Base-by-base conservation (phyloP, 371 early-diverging fungal species). In the Chytridium lagenaria region DNA sequence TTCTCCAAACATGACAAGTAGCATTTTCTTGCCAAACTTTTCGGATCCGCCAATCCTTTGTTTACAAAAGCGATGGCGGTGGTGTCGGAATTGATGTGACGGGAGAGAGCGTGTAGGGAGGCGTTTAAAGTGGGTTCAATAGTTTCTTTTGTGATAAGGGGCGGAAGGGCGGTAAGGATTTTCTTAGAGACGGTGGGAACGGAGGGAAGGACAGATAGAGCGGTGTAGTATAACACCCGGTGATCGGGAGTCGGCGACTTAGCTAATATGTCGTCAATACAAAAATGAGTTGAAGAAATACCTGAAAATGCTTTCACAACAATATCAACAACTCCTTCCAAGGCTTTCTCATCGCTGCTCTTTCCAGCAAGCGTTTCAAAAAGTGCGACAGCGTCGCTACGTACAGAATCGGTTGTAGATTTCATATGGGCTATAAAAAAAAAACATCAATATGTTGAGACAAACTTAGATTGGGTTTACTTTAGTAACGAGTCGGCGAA, bases 101-200 rank as follows among this genome's bases (percentile, higher is more conserved):
- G 67, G 12, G 89, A 87, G 7, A 89, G 79, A 28, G 92, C 89
- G 38, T 86, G 80, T 15, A 94, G 86, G 49, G 90, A 88, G 68
- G 89, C 81, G 0, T 82, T 70, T 55, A 91, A 86, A 15, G 90
- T 90, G 37, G 85, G 80, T 67, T 95, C 96, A 51, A 91, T 89
- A 33, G 91, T 84, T 76, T 96, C 96, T 80, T 94, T 95, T 57
- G 81, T 80, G 5, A 87, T 74, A 85, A 93, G 88, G 1, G 88
- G 79, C 2, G 90, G 85, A 74, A 90, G 80, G 2, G 85, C 87
- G 39, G 88, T 83, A 16, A 92, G 76, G 23, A 86, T 87, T 66
- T 86, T 90, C 67, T 86, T 78, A 12, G 92, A 88, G 1, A 91
- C 86, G 50, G 80, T 72, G 12, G 90, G 85, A 12, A 86, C 81